phyloP scores from a whole-genome alignment of 306 rosid species.

The Betula pendula region DNA sequence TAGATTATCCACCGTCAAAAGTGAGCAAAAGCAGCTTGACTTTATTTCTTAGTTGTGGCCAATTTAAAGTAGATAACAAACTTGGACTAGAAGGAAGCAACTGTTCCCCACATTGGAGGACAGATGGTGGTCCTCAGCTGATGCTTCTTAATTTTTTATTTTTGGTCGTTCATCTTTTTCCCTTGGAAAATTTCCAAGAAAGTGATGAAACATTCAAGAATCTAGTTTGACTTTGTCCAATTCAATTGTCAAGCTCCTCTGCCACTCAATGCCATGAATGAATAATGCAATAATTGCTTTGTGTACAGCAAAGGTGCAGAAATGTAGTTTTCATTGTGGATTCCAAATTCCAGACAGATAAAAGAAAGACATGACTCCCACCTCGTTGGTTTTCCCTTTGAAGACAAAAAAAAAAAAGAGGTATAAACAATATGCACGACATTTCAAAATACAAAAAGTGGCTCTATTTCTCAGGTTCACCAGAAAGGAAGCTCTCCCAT shows the following conservation, averaged over 20 bases:
- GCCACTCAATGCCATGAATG: background rate
- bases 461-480: constrained; percentile 31
- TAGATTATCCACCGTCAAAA: background rate
- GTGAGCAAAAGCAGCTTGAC: background rate
- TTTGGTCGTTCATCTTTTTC: background rate
- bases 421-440: constrained; percentile 25
- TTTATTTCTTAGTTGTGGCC: background rate
- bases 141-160: background rate
- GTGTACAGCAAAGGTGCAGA: too few relatives aligned
- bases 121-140: background rate
- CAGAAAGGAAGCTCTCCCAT: constrained; percentile 16
- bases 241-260: background rate
- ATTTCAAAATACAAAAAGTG: constrained; percentile 21
- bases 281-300: too few relatives aligned
- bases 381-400: background rate
- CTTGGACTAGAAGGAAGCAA: background rate
- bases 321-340: too few relatives aligned
- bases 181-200: background rate
- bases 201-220: too few relatives aligned
- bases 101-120: too few relatives aligned
- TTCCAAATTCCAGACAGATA: background rate
- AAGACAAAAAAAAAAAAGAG: too few relatives aligned
- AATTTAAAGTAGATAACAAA: background rate
- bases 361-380: background rate
- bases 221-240: too few relatives aligned